Evolutionary conservation across 176 grass and related monocot species (phyloP).

Genomic region (Pharus latifolius): DNA sequence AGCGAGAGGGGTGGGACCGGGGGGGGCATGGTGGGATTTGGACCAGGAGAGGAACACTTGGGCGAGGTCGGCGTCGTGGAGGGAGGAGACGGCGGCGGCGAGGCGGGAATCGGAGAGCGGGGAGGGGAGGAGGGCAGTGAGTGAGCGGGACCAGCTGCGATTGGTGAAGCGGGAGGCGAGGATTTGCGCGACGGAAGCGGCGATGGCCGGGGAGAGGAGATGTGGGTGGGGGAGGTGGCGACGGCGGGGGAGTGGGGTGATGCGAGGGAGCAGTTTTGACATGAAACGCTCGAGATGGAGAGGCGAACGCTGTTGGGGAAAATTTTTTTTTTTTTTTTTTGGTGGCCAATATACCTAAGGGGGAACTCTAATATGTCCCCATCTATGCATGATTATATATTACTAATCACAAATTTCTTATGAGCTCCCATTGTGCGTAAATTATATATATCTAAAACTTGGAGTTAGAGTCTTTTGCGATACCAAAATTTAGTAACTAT

Average conservation of each 20-base stretch:
- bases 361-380: no score
- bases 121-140: conserved; percentile 21
- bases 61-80: conserved; percentile 21
- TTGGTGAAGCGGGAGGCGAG: conserved; percentile 26
- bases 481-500: no score
- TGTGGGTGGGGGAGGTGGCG: not conserved
- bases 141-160: conserved; percentile 16
- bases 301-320: no score
- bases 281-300: no score
- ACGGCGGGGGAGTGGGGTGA: not conserved
- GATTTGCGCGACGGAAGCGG: conserved; percentile 19
- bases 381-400: no score
- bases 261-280: no score
- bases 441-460: no score
- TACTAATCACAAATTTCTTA: no score
- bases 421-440: no score
- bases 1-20: conserved; percentile 7
- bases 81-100: conserved; percentile 25
- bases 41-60: conserved; percentile 25
- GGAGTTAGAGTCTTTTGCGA: no score
- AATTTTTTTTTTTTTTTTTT: no score
- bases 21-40: not conserved
- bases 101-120: conserved; percentile 39
- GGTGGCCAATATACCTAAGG: no score
- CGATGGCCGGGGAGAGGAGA: not conserved